These are phyloP conservation scores for Rubus parviflorus DNA, from an alignment of 306 rosid genomes.

Conservation along the genomic window DNA sequence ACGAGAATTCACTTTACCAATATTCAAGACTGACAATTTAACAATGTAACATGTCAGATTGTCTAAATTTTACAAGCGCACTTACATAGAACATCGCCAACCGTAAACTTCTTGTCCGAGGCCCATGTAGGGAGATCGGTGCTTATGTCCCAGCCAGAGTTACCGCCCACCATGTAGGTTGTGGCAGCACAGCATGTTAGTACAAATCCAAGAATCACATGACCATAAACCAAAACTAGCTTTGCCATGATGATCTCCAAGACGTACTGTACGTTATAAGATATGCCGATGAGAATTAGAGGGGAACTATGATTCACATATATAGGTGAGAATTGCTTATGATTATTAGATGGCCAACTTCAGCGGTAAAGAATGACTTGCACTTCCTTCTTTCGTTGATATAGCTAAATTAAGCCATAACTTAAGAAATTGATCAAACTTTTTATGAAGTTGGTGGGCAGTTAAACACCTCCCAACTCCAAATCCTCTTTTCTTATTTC, in stretches of 20 bases:
- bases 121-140: constrained; percentile 68
- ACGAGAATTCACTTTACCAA: too few relatives aligned
- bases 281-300: not conserved
- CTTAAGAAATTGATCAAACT: not conserved
- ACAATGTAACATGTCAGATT: too few relatives aligned
- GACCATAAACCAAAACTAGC: constrained; percentile 24
- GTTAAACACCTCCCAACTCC: constrained; percentile 54
- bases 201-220: constrained; percentile 36
- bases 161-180: constrained; percentile 70
- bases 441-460: constrained; percentile 33
- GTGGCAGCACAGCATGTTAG: constrained; percentile 51
- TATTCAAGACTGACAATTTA: too few relatives aligned
- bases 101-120: constrained; percentile 50
- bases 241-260: constrained; percentile 46
- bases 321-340: constrained; percentile 27
- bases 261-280: not conserved
- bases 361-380: constrained; percentile 23
- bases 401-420: not conserved
- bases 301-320: constrained; percentile 9
- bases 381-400: not conserved
- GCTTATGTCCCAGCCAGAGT: constrained; percentile 94
- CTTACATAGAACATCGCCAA: constrained; percentile 72
- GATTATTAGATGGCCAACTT: constrained; percentile 65
- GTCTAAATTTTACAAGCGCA: not conserved
- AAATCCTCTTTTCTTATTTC: not conserved